These are phyloP conservation scores for Scenedesmus sp. DNA, from an alignment of 163 green algal species.

Conservation along the genomic window DNA sequence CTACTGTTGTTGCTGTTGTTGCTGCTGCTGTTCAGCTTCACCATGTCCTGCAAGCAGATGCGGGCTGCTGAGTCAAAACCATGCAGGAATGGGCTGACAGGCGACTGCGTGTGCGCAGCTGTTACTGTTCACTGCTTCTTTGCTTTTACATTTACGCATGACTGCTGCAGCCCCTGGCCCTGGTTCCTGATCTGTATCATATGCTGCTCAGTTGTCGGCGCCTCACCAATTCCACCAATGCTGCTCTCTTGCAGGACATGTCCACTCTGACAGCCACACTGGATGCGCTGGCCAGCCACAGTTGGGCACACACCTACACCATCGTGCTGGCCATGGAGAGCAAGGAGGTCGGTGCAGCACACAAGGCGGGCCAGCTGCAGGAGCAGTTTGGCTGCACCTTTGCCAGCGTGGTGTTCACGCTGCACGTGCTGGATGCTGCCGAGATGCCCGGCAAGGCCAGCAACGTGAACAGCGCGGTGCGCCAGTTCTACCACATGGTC, in stretches of 20 bases:
- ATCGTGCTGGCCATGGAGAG: conserved; percentile 52
- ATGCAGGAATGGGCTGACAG: neutral
- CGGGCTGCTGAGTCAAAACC: neutral
- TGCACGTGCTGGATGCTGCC: conserved; percentile 38
- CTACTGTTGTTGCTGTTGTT: neutral
- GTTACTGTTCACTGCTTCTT: neutral
- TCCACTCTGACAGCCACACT: conserved; percentile 45
- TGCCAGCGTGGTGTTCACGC: conserved; percentile 44
- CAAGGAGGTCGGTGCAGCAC: conserved; percentile 44
- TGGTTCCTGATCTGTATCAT: neutral
- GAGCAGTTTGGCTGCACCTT: conserved; percentile 50
- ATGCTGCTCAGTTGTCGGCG: neutral
- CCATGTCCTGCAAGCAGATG: neutral
- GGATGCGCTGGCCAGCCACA: conserved; percentile 40
- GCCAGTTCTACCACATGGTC: conserved; percentile 50
- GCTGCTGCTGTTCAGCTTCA: neutral
- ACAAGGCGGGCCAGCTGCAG: conserved; percentile 51
- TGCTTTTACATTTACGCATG: neutral
- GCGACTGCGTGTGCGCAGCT: neutral
- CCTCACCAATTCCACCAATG: too few species aligned
- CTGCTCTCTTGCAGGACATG: conserved; percentile 34
- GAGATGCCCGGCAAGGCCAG: conserved; percentile 56
- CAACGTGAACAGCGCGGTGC: conserved; percentile 51
- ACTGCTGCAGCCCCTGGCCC: neutral
- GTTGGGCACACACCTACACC: conserved; percentile 45